phyloP scores from a whole-genome alignment of 768 basidiomycete species.

The Naganishia vaughanmartiniae region DNA sequence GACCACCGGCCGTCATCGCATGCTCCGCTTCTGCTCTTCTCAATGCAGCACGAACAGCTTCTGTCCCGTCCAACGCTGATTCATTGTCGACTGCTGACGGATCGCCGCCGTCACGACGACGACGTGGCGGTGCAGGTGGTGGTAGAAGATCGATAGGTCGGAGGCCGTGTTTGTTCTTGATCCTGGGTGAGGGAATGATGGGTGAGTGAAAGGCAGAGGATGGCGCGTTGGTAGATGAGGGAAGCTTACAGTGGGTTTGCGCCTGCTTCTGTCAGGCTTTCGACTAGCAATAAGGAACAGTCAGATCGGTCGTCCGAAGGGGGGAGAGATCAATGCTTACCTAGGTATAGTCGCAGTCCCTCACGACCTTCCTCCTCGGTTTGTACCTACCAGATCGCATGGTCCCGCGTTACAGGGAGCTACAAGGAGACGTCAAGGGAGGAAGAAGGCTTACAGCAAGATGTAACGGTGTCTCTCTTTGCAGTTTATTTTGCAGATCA shows the following conservation, averaged over 20 bases:
- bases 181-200: conserved; percentile 10
- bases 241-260: conserved; percentile 29
- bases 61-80: conserved; percentile 3
- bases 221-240: neutral
- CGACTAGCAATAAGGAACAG: neutral
- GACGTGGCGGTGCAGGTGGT: conserved; percentile 28
- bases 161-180: conserved; percentile 28
- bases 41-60: conserved; percentile 28
- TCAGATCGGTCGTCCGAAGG: no score
- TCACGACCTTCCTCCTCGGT: conserved; percentile 31
- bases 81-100: neutral
- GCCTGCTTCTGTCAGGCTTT: conserved; percentile 30
- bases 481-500: conserved; percentile 27
- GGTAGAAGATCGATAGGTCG: conserved; percentile 32
- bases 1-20: conserved; percentile 18
- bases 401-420: no score
- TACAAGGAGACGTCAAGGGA: neutral
- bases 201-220: neutral
- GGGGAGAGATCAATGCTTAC: conserved; percentile 14
- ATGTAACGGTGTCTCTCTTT: conserved; percentile 31
- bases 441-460: conserved; percentile 20
- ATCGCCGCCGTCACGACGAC: neutral
- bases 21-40: conserved; percentile 28
- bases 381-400: conserved; percentile 8
- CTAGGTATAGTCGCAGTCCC: conserved; percentile 28